Evolutionary conservation across 495 filamentous ascomycete species (phyloP).

Genomic region (Usnea hakonensis): DNA sequence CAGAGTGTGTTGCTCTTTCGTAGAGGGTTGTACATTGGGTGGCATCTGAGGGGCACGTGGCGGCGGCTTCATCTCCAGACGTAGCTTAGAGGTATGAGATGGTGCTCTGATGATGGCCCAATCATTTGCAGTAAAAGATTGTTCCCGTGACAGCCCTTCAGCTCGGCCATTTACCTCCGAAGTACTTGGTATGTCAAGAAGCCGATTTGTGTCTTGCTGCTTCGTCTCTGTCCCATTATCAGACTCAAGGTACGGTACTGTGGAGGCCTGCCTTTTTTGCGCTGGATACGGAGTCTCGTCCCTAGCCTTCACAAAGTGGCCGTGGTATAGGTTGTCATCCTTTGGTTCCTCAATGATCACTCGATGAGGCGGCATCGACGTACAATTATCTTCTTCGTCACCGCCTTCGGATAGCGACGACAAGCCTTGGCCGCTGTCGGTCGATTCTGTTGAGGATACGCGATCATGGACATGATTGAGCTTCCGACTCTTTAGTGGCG

Average conservation of each 20-base stretch:
- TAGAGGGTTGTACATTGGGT: conserved; percentile 22
- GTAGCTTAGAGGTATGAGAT: conserved; percentile 11
- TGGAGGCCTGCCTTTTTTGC: conserved; percentile 4
- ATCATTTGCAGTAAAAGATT: conserved; percentile 5
- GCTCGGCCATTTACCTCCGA: not conserved
- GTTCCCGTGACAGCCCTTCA: not conserved
- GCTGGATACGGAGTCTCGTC: conserved; percentile 15
- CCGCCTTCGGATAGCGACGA: conserved; percentile 13
- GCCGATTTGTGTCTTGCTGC: not conserved
- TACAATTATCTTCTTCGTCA: conserved; percentile 20
- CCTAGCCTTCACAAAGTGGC: conserved; percentile 9
- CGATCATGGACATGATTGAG: conserved; percentile 6
- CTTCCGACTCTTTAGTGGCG: not conserved
- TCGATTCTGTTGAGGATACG: conserved; percentile 14
- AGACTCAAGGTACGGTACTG: not conserved
- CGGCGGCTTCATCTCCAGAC: conserved; percentile 17
- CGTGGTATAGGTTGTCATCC: not conserved
- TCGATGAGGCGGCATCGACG: conserved; percentile 3
- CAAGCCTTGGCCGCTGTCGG: conserved; percentile 17
- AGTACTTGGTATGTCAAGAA: conserved; percentile 2
- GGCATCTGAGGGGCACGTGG: conserved; percentile 20
- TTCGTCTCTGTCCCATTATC: not conserved
- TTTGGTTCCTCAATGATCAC: conserved; percentile 7
- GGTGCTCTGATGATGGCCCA: conserved; percentile 17
- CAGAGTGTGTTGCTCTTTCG: conserved; percentile 18